These are phyloP conservation scores for Citrus medica DNA, from an alignment of 345 rosid species.

Conservation along the genomic window DNA sequence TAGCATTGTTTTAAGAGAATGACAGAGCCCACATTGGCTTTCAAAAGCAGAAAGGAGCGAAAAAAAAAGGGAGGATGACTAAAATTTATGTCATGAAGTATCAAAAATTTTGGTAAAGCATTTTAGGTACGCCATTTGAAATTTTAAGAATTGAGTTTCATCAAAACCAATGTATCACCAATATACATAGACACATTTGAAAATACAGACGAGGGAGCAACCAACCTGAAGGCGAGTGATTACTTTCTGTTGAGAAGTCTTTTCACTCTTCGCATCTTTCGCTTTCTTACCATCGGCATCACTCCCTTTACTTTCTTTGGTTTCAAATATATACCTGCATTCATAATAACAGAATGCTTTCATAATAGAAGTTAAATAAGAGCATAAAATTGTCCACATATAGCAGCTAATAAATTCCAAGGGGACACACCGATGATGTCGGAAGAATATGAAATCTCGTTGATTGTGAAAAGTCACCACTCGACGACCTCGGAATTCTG, in stretches of 20 bases:
- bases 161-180: neutral
- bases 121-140: neutral
- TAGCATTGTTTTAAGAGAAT: neutral
- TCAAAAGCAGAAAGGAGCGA: too few species aligned
- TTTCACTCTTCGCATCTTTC: constrained; percentile 46
- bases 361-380: neutral
- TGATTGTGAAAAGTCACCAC: constrained; percentile 97
- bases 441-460: constrained; percentile 87
- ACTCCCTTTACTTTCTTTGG: constrained; percentile 54
- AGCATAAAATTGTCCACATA: neutral
- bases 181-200: neutral
- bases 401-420: neutral
- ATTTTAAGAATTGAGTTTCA: neutral
- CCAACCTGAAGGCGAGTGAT: constrained; percentile 83
- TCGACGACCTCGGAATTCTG: constrained; percentile 80
- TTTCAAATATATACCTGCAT: constrained; percentile 73
- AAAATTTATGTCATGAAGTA: neutral
- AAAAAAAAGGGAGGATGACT: neutral
- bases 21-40: neutral
- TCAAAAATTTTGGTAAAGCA: neutral
- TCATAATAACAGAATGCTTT: neutral
- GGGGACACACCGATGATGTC: constrained; percentile 77
- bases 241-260: constrained; percentile 42
- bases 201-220: neutral
- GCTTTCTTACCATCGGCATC: constrained; percentile 42